Conservation (phyloP, 2,329 filamentous ascomycete genomes). For the Trichoderma arundinaceum region DNA sequence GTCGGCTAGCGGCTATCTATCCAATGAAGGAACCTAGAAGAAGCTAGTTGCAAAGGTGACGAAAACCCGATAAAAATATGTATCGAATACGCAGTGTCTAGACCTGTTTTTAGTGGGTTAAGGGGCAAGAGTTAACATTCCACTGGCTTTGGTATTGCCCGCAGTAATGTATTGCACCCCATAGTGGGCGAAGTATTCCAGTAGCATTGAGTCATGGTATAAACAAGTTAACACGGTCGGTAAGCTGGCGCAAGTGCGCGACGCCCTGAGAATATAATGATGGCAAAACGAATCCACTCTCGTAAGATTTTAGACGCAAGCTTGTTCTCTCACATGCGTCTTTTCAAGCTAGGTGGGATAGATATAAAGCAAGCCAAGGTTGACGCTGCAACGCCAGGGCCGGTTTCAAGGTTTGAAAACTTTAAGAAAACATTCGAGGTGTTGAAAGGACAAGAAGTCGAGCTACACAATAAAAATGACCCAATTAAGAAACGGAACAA, state of each 20-base stretch:
- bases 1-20: no score
- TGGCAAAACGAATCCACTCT: slow-evolving; percentile 17
- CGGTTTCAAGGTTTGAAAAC: not conserved
- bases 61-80: not conserved
- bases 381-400: not conserved
- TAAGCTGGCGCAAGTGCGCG: slow-evolving; percentile 24
- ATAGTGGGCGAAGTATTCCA: not conserved
- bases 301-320: slow-evolving; percentile 24
- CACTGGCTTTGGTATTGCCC: not conserved
- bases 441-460: no score
- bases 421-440: not conserved
- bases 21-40: not conserved
- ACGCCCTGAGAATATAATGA: not conserved
- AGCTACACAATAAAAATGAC: not conserved
- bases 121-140: not conserved
- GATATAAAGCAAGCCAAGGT: slow-evolving; percentile 11
- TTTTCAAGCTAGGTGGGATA: not conserved
- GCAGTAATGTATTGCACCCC: not conserved
- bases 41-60: not conserved
- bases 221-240: not conserved
- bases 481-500: slow-evolving; percentile 8
- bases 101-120: not conserved
- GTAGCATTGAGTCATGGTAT: slow-evolving; percentile 14
- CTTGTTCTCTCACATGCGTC: not conserved
- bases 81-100: not conserved